Evolutionary conservation across 306 rosid genomes (phyloP), one percentile per base, ranked within the genome.

Genomic region (Vigna trinervia): DNA sequence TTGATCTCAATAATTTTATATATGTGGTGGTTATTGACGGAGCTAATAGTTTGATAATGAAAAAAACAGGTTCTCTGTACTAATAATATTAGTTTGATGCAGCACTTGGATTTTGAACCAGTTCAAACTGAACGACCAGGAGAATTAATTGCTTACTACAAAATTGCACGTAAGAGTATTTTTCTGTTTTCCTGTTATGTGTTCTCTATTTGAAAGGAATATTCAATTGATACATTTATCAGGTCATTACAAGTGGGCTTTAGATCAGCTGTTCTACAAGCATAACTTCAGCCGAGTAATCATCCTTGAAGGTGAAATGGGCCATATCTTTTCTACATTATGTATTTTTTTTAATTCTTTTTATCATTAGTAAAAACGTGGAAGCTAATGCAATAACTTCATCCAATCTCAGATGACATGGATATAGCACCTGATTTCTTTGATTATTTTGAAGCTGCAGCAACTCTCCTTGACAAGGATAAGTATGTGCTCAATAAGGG

Each of bases 181-280:
- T 64, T 39, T 70, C 79, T 20, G 71, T 61, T 67, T 53, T 57
- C 19, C 6, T 30, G 48, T 58, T 17, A 43, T 77, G 54, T 63
- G 58, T 62, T 70, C 71, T 81, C 54, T 39, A 56, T 36, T 69
- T 73, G 13, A 68, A 14, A 73, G 54, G 71, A 73, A 53, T 66
- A 67, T 72, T 78, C 59, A 48, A 43, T 73, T 71, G 46, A 51
- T 81, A 39, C 76, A 77, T 56, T 64, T 79, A 61, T 52, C 84
- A 95, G 98, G 92, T 80, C 98, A 95, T 85, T 95, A 95, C 88
- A 95, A 92, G 87, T 95, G 98, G 98, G 97, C 97, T 76, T 79
- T 94, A 86, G 96, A 90, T 84, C 85, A 89, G 73, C 85, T 92
- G 76, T 94, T 92, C 86, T 85, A 89, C 90, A 88, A 89, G 83